Base-by-base conservation (phyloP, 345 rosid species). In the Crucihimalaya himalaica region DNA sequence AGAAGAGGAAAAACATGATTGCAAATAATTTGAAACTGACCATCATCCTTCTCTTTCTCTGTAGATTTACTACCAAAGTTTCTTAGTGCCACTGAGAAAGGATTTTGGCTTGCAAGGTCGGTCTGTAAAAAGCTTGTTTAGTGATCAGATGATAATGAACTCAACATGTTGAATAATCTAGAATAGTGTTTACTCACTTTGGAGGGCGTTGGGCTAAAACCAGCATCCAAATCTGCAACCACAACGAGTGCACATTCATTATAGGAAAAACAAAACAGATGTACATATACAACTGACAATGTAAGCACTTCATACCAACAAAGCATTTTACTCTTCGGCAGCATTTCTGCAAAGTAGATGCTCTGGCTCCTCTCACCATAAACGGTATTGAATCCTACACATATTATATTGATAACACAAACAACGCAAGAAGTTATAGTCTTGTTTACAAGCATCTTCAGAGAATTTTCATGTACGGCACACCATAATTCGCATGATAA, bases 151-250 rank as follows among this genome's bases (percentile, higher is more conserved):
- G n/a, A 15, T 47, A 70, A 62, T 62, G 65, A 16, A 43, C 15
- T 62, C 32, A 13, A n/a, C 42, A 68, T 3, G 8, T 50, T 8
- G 46, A 6, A 25, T 19, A 54, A 11, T 34, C 40, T 54, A 55
- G 7, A 29, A 35, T 27, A 9, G 34, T 29, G 72, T 11, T 31
- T 60, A 47, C 74, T 72, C 80, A 85, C 94, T 86, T 90, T 91
- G 32, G 87, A 83, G 45, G 86, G 84, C 15, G 88, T 86, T 23
- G 95, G 95, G 77, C 71, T 84, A 62, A 88, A 91, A 29, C 95
- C 97, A 31, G 87, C 92, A 85, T 91, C 97, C 63, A 86, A 81
- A 16, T 91, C 95, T 89, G 86, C 80, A 76, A 76, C 50, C 54
- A 72, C 63, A 1, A 71, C 53, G 52, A 35, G 51, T 46, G 10